Base-by-base conservation (phyloP, 2,329 filamentous ascomycete species). In the Penicillium sp. region DNA sequence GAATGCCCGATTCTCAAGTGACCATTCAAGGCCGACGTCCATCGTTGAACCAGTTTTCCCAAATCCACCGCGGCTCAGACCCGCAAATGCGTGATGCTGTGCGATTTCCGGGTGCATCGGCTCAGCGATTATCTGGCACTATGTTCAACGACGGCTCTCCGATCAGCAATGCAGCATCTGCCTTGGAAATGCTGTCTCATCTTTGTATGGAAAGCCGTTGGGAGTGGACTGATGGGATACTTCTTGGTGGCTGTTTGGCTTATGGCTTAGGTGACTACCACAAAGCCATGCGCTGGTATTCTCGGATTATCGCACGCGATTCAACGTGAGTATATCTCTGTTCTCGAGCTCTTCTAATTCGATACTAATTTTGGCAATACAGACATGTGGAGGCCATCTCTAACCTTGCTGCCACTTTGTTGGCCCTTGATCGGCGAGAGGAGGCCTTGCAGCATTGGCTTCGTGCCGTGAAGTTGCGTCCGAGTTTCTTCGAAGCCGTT, bases 361-460 rank as follows among this genome's bases (percentile, higher is more conserved):
- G n/a, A 38, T 54, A 57, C 60, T 65, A 43, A 63, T 48, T 24
- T 24, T 18, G 10, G 6, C n/a, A 41, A 49, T 53, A 18, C 59
- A 88, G 85, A 59, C 88, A 96, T 65, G 86, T 96, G 40, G 93
- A 98, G 72, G 89, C 91, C 18, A 85, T 93, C 35, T 95, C 91
- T 18, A 97, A 97, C 65, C 80, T 94, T 50, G 93, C 91, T 18
- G 91, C 91, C 18, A 89, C 91, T 1, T 74, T 95, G 20, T 83
- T 95, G 56, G 89, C 89, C 47, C 77, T 97, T 8, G 84, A 88
- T 50, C 83, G 86, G 49, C 85, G 85, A 48, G 79, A 85, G 39
- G 91, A 97, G 61, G 93, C 93, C 6, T 85, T 95, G 63, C 78
- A 82, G 47, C 80, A 89, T 62, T 98, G 93, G 93, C 75, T 85